A percentile compares a stretch with the other conserved stretches of the same genome.
Evolutionary conservation across 2,329 filamentous ascomycete species (phyloP).

Genomic region (Berkeleyomyces rouxiae): DNA sequence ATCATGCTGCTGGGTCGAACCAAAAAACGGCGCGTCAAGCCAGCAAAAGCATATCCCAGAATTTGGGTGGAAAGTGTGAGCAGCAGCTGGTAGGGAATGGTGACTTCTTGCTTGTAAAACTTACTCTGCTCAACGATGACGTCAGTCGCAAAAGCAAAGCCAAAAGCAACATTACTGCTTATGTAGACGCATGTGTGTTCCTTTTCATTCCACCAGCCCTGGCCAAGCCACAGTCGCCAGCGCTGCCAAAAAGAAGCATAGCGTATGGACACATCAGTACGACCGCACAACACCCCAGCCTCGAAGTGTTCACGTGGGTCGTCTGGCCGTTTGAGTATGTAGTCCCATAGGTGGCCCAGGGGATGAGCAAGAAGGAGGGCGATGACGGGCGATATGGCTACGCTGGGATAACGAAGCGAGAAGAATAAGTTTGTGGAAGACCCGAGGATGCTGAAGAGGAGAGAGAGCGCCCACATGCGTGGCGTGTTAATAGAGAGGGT

Average conservation of each 20-base stretch:
- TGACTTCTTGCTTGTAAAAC: slow-evolving; percentile 71
- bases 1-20: slow-evolving; percentile 81
- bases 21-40: slow-evolving; percentile 62
- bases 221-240: slow-evolving; percentile 56
- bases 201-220: slow-evolving; percentile 75
- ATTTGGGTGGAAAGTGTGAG: slow-evolving; percentile 77
- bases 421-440: slow-evolving; percentile 80
- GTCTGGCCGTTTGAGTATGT: slow-evolving; percentile 45
- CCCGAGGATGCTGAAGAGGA: slow-evolving; percentile 63
- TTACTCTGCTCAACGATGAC: slow-evolving; percentile 81
- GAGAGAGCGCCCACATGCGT: slow-evolving; percentile 72
- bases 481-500: slow-evolving; percentile 72
- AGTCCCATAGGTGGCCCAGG: slow-evolving; percentile 65
- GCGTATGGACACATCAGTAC: slow-evolving; percentile 11
- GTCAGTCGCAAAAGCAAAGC: slow-evolving; percentile 77
- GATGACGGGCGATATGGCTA: slow-evolving; percentile 79
- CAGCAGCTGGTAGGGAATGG: slow-evolving; percentile 62
- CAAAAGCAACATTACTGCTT: slow-evolving; percentile 78
- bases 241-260: slow-evolving; percentile 18
- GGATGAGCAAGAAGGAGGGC: slow-evolving; percentile 72
- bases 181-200: slow-evolving; percentile 82
- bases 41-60: slow-evolving; percentile 72
- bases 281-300: slow-evolving; percentile 27
- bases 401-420: slow-evolving; percentile 75
- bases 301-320: slow-evolving; percentile 33